Evolutionary conservation across 768 basidiomycete genomes (phyloP).

Genomic region (Tulasnella sp.): DNA sequence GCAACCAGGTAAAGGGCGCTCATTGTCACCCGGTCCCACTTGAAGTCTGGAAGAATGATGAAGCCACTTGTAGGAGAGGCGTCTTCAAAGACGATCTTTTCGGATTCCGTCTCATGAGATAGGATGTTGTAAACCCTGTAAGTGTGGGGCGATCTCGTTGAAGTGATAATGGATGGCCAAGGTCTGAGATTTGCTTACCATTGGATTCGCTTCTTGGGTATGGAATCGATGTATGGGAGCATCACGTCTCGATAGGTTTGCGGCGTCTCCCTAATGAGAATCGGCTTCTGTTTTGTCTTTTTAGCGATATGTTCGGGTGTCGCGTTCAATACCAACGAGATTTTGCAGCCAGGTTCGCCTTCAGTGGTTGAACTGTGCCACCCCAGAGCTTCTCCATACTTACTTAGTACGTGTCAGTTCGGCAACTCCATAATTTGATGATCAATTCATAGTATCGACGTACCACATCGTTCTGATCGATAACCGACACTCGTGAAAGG

Average conservation of each 20-base stretch:
- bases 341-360: slow-evolving; percentile 56
- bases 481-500: slow-evolving; percentile 34
- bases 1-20: slow-evolving; percentile 77
- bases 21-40: slow-evolving; percentile 80
- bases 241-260: slow-evolving; percentile 60
- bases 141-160: no score
- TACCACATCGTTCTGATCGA: slow-evolving; percentile 61
- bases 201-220: slow-evolving; percentile 65
- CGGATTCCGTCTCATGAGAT: slow-evolving; percentile 58
- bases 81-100: slow-evolving; percentile 56
- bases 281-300: slow-evolving; percentile 60
- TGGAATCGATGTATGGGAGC: slow-evolving; percentile 63
- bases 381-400: slow-evolving; percentile 77
- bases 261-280: slow-evolving; percentile 77
- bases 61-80: slow-evolving; percentile 43
- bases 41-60: slow-evolving; percentile 87
- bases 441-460: slow-evolving; percentile 21
- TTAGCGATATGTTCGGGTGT: slow-evolving; percentile 85
- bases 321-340: slow-evolving; percentile 78
- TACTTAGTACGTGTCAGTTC: slow-evolving; percentile 16
- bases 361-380: slow-evolving; percentile 41
- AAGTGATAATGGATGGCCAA: no score
- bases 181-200: slow-evolving; percentile 41
- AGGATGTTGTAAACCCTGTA: slow-evolving; percentile 80
- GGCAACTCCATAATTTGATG: not conserved